A percentile compares a stretch with the other conserved stretches of the same genome.
Conservation (phyloP, 257 asterid species). For the Solanum chilense region DNA sequence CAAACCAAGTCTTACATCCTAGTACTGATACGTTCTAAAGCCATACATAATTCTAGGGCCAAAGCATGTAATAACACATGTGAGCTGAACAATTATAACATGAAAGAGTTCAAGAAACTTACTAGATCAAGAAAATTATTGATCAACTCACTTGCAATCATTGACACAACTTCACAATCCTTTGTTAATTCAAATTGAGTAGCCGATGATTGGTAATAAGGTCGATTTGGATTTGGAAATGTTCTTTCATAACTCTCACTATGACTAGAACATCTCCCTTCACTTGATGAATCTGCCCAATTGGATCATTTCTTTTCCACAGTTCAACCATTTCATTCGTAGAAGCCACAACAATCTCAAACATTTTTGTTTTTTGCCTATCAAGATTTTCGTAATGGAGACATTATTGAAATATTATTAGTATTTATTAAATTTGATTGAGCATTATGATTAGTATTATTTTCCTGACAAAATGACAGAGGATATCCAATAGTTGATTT, state of each 20-base stretch:
- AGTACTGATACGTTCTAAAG: too few relatives aligned
- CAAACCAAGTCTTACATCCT: too few relatives aligned
- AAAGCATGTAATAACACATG: not conserved
- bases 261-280: slow-evolving; percentile 33
- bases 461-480: not conserved
- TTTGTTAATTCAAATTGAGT: slow-evolving; percentile 57
- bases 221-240: slow-evolving; percentile 24
- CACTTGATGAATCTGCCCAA: slow-evolving; percentile 36
- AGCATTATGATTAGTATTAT: not conserved
- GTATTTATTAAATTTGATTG: not conserved
- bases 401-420: not conserved
- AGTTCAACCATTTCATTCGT: slow-evolving; percentile 18
- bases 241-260: slow-evolving; percentile 38
- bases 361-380: slow-evolving; percentile 19
- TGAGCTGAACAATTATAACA: not conserved
- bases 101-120: not conserved
- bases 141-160: too few relatives aligned
- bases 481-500: not conserved
- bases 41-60: too few relatives aligned
- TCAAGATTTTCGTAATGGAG: slow-evolving; percentile 2
- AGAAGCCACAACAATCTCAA: slow-evolving; percentile 16
- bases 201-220: slow-evolving; percentile 8
- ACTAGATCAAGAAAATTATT: too few relatives aligned
- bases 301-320: slow-evolving; percentile 35
- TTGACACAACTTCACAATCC: slow-evolving; percentile 28